Conservation (phyloP, 2,329 filamentous ascomycete genomes). For the Hortaea sp. region DNA sequence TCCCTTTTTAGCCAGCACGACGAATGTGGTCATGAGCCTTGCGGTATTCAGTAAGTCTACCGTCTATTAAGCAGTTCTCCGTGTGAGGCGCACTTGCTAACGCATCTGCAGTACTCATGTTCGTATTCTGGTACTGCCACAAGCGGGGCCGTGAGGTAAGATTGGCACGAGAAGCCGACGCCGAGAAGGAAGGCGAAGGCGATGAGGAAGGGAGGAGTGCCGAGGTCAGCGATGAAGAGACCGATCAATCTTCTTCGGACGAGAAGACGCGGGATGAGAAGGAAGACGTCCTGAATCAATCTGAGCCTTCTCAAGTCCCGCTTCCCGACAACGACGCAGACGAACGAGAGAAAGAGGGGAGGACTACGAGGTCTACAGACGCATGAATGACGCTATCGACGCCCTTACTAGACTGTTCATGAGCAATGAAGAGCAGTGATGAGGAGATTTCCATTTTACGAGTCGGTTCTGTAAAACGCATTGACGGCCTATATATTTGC, state of each 20-base stretch:
- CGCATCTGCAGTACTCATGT: slow-evolving; percentile 58
- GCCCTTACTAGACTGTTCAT: background rate
- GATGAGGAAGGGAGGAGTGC: slow-evolving; percentile 8
- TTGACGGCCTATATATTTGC: no score
- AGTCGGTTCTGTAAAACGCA: no score
- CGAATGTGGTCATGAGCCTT: slow-evolving; percentile 83
- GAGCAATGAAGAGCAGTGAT: background rate
- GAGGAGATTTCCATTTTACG: background rate
- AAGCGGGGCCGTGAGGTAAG: slow-evolving; percentile 84
- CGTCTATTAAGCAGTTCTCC: no score
- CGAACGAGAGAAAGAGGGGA: slow-evolving; percentile 5
- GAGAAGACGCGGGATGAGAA: slow-evolving; percentile 5
- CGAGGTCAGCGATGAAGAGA: slow-evolving; percentile 12
- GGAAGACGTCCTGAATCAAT: slow-evolving; percentile 10
- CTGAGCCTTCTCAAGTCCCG: slow-evolving; percentile 15
- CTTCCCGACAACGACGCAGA: slow-evolving; percentile 8
- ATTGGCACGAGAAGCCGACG: slow-evolving; percentile 38
- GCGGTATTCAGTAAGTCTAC: slow-evolving; percentile 71
- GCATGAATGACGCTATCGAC: background rate
- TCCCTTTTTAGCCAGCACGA: slow-evolving; percentile 74
- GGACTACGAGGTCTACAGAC: slow-evolving; percentile 2
- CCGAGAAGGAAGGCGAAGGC: slow-evolving; percentile 8
- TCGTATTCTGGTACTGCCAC: slow-evolving; percentile 96
- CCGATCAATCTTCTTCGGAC: background rate
- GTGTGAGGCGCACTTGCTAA: no score